These are phyloP conservation scores for Lactarius indigo DNA, from an alignment of 768 basidiomycete genomes.

Conservation along the genomic window DNA sequence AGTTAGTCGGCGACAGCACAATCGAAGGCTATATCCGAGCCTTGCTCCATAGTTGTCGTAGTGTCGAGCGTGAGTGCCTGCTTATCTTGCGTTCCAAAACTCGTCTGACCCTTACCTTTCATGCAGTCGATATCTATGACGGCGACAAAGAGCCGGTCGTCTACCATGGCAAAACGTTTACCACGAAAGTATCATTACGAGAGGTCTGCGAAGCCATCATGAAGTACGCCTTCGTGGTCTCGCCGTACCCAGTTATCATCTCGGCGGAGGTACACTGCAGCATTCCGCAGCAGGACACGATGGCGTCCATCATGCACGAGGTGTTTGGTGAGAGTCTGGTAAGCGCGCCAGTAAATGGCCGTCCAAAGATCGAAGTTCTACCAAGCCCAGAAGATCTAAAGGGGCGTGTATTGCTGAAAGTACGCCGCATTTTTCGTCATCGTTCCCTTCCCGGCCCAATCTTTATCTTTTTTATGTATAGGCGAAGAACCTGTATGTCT, in stretches of 20 bases:
- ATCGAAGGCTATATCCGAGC: conserved; percentile 93
- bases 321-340: conserved; percentile 57
- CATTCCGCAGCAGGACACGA: conserved; percentile 70
- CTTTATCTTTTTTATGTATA: conserved; percentile 29
- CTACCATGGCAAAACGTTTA: conserved; percentile 87
- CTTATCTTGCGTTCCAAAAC: neutral
- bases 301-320: conserved; percentile 70
- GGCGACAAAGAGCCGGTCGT: conserved; percentile 82
- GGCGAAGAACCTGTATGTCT: conserved; percentile 75
- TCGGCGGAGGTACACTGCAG: conserved; percentile 91
- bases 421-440: conserved; percentile 30
- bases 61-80: conserved; percentile 74
- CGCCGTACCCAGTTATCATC: conserved; percentile 89
- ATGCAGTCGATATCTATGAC: conserved; percentile 86
- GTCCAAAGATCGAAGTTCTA: conserved; percentile 47
- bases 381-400: conserved; percentile 86
- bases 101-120: conserved; percentile 5
- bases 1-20: conserved; percentile 83
- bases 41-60: conserved; percentile 84
- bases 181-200: conserved; percentile 74
- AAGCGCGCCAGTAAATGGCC: conserved; percentile 44
- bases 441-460: neutral
- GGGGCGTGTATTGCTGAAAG: conserved; percentile 81
- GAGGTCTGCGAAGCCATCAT: conserved; percentile 80
- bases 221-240: conserved; percentile 87